Percentiles rank a stretch among this genome's conserved stretches.
Evolutionary conservation across 2,329 filamentous ascomycete genomes (phyloP).

Genomic region (Aspergillaceae sp.): DNA sequence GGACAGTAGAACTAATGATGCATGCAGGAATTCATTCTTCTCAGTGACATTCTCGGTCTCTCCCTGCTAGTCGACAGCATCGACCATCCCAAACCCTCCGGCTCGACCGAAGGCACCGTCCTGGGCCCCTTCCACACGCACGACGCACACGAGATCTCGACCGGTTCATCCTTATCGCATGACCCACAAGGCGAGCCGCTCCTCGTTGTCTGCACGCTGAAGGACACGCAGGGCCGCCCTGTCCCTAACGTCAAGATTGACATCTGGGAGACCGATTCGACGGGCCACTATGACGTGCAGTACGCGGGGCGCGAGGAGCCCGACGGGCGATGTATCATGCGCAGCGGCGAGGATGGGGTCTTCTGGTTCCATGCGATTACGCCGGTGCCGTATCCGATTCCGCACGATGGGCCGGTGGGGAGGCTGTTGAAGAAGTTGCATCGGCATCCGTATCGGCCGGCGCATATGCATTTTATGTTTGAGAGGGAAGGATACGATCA

Average conservation of each 20-base stretch:
- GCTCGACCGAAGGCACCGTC: constrained; percentile 67
- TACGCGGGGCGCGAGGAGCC: constrained; percentile 55
- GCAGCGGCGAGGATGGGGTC: constrained; percentile 58
- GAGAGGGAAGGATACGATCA: constrained; percentile 69
- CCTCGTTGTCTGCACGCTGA: constrained; percentile 64
- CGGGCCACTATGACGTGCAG: constrained; percentile 77
- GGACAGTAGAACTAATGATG: too few species aligned
- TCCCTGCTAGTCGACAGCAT: constrained; percentile 74
- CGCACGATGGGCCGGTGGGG: constrained; percentile 75
- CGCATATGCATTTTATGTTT: constrained; percentile 86
- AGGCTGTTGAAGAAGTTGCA: constrained; percentile 56
- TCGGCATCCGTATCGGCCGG: constrained; percentile 70
- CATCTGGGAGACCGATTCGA: constrained; percentile 76
- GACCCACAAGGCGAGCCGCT: constrained; percentile 62
- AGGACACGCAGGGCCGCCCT: constrained; percentile 55
- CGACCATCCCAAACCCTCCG: constrained; percentile 68
- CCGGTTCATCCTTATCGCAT: constrained; percentile 57
- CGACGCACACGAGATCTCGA: constrained; percentile 51
- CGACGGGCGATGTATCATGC: constrained; percentile 64
- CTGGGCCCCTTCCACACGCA: constrained; percentile 78
- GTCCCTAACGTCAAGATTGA: constrained; percentile 62
- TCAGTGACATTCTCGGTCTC: constrained; percentile 70
- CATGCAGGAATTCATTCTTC: constrained; percentile 63
- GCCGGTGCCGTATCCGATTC: constrained; percentile 78
- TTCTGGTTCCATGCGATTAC: constrained; percentile 84